Conservation (phyloP, 163 green algal species). For the Chlorella variabilis region DNA sequence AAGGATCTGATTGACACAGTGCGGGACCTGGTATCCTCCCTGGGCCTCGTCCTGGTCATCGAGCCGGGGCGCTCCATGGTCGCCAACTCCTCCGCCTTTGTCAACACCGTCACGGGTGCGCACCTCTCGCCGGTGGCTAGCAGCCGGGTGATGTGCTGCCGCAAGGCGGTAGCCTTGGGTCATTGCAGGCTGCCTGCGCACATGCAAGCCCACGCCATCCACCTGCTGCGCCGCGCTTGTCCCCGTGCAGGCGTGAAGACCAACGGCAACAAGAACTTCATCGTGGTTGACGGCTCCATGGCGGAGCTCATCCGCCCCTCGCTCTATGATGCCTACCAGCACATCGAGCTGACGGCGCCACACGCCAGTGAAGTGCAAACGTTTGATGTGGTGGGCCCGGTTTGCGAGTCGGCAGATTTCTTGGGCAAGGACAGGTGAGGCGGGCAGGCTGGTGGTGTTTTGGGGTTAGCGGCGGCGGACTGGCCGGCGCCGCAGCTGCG, state of each 20-base stretch:
- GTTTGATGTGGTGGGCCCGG: conserved; percentile 96
- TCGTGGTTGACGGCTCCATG: conserved; percentile 95
- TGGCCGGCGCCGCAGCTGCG: too few relatives aligned
- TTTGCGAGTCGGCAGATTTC: conserved; percentile 97
- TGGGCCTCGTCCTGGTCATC: conserved; percentile 94
- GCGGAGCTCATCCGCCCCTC: conserved; percentile 37
- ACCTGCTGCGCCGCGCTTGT: too few relatives aligned
- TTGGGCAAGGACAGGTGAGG: conserved; percentile 92
- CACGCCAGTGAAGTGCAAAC: conserved; percentile 39
- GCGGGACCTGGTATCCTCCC: conserved; percentile 72
- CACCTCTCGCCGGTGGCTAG: too few relatives aligned
- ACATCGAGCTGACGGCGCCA: conserved; percentile 95
- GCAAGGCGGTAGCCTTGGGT: background rate
- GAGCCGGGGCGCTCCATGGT: conserved; percentile 96
- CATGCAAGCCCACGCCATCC: too few relatives aligned
- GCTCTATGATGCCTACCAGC: conserved; percentile 93
- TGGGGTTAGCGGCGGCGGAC: background rate
- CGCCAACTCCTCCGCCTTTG: conserved; percentile 80
- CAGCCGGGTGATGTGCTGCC: too few relatives aligned
- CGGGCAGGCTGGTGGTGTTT: background rate
- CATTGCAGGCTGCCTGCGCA: too few relatives aligned
- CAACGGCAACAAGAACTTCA: conserved; percentile 98
- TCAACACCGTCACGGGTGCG: conserved; percentile 89
- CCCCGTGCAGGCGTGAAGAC: conserved; percentile 85
- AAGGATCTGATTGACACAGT: conserved; percentile 97